These are phyloP conservation scores for Bipolaris bicolor DNA, from an alignment of 2,329 filamentous ascomycete species.

Conservation along the genomic window DNA sequence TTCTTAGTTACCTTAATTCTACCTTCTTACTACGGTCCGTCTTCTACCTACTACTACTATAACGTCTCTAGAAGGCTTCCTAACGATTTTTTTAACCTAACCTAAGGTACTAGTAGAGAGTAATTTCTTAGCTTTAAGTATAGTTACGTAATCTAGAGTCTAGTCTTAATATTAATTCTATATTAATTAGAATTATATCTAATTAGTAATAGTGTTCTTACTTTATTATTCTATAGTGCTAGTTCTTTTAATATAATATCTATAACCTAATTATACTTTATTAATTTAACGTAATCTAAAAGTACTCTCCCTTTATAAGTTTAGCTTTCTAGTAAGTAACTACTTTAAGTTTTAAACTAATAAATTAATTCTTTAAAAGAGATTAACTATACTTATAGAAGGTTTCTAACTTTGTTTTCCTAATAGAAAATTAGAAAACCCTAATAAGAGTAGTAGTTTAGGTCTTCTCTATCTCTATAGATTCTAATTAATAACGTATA, in stretches of 20 bases:
- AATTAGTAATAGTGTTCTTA: background rate
- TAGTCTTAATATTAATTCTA: slow-evolving; percentile 13
- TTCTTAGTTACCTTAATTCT: background rate
- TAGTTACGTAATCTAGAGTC: slow-evolving; percentile 9
- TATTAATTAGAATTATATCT: background rate
- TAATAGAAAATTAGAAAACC: slow-evolving; percentile 1
- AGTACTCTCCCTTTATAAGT: slow-evolving; percentile 9
- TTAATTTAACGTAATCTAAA: background rate
- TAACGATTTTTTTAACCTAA: slow-evolving; percentile 6
- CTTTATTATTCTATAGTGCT: slow-evolving; percentile 7
- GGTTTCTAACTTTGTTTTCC: background rate
- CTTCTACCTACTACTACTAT: slow-evolving; percentile 2
- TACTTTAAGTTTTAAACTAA: slow-evolving; percentile 3
- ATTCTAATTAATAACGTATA: slow-evolving; percentile 6
- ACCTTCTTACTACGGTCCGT: slow-evolving; percentile 6
- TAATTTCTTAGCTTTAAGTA: slow-evolving; percentile 11
- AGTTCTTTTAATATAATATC: slow-evolving; percentile 10
- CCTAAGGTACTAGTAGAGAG: background rate
- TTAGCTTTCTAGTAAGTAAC: slow-evolving; percentile 3
- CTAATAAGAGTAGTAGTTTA: slow-evolving; percentile 9
- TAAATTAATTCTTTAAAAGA: slow-evolving; percentile 1
- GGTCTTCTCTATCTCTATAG: slow-evolving; percentile 9
- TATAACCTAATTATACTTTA: slow-evolving; percentile 6
- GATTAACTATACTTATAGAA: slow-evolving; percentile 6
- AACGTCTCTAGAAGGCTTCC: slow-evolving; percentile 10